These are phyloP conservation scores for Liquidambar formosana DNA, from an alignment of 164 flowering plant genomes.

Conservation along the genomic window DNA sequence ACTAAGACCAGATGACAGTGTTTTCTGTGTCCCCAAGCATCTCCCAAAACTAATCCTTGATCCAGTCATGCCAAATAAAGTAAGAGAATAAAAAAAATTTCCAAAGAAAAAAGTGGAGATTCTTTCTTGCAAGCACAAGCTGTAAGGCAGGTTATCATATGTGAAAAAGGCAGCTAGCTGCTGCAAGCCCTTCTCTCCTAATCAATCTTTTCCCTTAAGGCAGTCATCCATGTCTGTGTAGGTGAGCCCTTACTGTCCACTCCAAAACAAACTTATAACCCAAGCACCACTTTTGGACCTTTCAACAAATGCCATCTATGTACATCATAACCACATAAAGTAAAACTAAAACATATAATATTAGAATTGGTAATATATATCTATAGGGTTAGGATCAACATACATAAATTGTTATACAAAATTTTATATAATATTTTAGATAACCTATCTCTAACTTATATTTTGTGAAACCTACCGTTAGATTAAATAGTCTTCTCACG, in stretches of 20 bases:
- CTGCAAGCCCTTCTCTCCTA: conserved; percentile 19
- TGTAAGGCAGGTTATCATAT: conserved; percentile 17
- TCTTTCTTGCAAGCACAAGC: conserved; percentile 9
- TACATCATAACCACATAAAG: background rate
- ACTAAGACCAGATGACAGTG: too few relatives aligned
- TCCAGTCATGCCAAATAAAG: too few relatives aligned
- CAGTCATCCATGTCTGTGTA: conserved; percentile 16
- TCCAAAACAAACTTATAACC: conserved; percentile 31
- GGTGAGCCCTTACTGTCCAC: conserved; percentile 35
- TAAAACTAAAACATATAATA: background rate
- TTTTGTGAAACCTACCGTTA: too few relatives aligned
- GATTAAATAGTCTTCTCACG: too few relatives aligned
- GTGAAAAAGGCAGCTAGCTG: conserved; percentile 17
- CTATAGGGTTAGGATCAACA: too few relatives aligned
- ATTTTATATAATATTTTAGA: too few relatives aligned
- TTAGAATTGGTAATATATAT: too few relatives aligned
- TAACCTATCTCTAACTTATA: too few relatives aligned
- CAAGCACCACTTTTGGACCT: conserved; percentile 26
- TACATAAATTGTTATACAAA: too few relatives aligned
- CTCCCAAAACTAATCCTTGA: too few relatives aligned
- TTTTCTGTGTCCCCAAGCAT: too few relatives aligned
- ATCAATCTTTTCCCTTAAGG: conserved; percentile 33
- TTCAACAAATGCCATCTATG: conserved; percentile 15
- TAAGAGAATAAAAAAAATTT: too few relatives aligned
- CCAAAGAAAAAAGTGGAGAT: background rate